A percentile compares a stretch with the other conserved stretches of the same genome.
phyloP scores from a whole-genome alignment of 805 yeast genomes.

The Hanseniaspora valbyensis region DNA sequence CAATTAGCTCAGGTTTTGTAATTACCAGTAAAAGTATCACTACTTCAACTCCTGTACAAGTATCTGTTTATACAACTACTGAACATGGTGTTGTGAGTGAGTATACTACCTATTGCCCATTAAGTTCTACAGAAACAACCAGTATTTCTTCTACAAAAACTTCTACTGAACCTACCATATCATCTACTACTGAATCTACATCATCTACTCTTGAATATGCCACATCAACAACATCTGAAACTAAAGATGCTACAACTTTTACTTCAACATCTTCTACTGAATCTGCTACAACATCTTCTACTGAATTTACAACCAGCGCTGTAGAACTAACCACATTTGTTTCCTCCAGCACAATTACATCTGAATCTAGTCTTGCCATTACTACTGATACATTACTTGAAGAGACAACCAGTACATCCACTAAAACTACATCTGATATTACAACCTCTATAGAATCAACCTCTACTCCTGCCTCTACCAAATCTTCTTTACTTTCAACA shows the following conservation, averaged over 20 bases:
- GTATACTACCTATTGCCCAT: slow-evolving; percentile 27
- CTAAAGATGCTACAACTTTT: background rate
- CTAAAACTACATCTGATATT: too few relatives aligned
- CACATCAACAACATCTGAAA: background rate
- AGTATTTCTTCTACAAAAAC: slow-evolving; percentile 19
- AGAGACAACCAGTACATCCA: background rate
- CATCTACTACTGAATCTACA: slow-evolving; percentile 15
- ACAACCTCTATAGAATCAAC: too few relatives aligned
- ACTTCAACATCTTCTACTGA: background rate
- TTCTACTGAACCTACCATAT: slow-evolving; percentile 17
- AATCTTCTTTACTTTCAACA: too few relatives aligned
- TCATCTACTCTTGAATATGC: background rate
- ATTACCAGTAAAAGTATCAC: background rate
- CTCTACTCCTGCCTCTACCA: too few relatives aligned
- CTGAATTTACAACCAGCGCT: too few relatives aligned
- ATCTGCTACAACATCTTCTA: too few relatives aligned
- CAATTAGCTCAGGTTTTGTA: background rate
- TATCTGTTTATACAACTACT: slow-evolving; percentile 22
- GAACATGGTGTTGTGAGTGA: slow-evolving; percentile 23
- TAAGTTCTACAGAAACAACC: slow-evolving; percentile 11
- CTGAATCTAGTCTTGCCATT: too few relatives aligned
- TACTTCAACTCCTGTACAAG: slow-evolving; percentile 10
- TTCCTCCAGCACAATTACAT: too few relatives aligned
- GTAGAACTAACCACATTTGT: too few relatives aligned
- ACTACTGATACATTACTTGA: too few relatives aligned